Base-by-base conservation (phyloP, 2,329 filamentous ascomycete genomes). In the Pseudopithomyces chartarum region DNA sequence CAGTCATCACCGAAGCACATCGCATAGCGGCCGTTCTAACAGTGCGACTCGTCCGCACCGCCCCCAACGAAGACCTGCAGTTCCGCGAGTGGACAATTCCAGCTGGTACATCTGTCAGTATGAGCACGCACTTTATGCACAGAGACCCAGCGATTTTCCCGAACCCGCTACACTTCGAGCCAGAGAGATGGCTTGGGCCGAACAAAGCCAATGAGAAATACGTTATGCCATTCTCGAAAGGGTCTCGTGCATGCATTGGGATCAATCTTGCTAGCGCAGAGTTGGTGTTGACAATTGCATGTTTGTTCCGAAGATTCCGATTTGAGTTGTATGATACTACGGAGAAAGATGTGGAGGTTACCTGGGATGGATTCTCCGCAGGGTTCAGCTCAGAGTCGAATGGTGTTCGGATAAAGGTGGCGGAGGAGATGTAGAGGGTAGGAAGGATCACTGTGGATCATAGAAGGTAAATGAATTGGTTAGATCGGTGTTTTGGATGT, bases 111-210 rank as follows among this genome's bases (percentile, higher is more conserved):
- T 67, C 67, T 4, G 67, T 70, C 15, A 64, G 66, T 26, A 70
- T 71, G 68, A 70, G 67, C 3, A 63, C 60, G 10, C 67, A 67
- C 60, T 64, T 71, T 49, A 70, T 65, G 39, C 73, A 76, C 48
- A 69, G 68, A 59, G 70, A 76, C 48, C 63, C 63, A 32, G 56
- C 61, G 8, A 67, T 78, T 17, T 74, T 74, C 26, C 66, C 71
- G 1, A 48, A 66, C 22, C 64, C 73, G 0, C 56, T 66, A 17
- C 60, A 65, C 1, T 75, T 75, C 49, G 42, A 58, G 6, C 73
- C 73, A 3, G 68, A 75, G 52, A 63, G 75, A 11, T 78, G 74
- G 75, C 59, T 77, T 7, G 19, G 20, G 23, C 32, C n/a, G 12
- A 17, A 56, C 15, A 13, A 32, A 8, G 32, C 23, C n/a, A 63